A percentile compares a stretch with the other conserved stretches of the same genome.
These are phyloP conservation scores for Kodamaea alishanica DNA, from an alignment of 1,139 yeast species.

Conservation along the genomic window DNA sequence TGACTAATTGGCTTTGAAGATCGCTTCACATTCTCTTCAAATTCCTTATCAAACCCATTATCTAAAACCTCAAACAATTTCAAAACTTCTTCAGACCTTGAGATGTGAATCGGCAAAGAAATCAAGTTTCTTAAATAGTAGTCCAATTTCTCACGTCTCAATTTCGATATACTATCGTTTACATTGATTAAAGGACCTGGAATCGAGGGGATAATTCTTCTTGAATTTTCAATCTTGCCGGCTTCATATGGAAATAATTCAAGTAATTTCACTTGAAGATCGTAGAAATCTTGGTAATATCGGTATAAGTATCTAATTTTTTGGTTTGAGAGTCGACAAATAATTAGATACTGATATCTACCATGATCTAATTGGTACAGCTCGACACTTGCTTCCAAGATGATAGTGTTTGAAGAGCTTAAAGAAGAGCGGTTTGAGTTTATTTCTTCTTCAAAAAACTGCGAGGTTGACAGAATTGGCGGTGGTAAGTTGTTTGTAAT, in stretches of 20 bases:
- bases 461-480: slow-evolving; percentile 36
- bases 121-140: slow-evolving; percentile 74
- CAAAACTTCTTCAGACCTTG: slow-evolving; percentile 66
- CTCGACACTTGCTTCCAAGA: slow-evolving; percentile 71
- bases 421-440: slow-evolving; percentile 34
- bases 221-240: slow-evolving; percentile 71
- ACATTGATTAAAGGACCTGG: slow-evolving; percentile 96
- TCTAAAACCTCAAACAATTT: slow-evolving; percentile 65
- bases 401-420: slow-evolving; percentile 30
- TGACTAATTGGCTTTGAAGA: slow-evolving; percentile 40
- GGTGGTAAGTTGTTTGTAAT: slow-evolving; percentile 29
- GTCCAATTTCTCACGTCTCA: slow-evolving; percentile 81
- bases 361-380: slow-evolving; percentile 81
- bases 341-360: slow-evolving; percentile 82
- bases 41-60: slow-evolving; percentile 56
- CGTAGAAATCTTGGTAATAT: slow-evolving; percentile 94
- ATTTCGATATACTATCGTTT: slow-evolving; percentile 81
- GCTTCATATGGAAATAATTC: slow-evolving; percentile 91
- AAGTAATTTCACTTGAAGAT: slow-evolving; percentile 79
- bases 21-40: slow-evolving; percentile 18
- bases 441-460: slow-evolving; percentile 29
- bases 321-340: slow-evolving; percentile 69
- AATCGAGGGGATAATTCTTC: slow-evolving; percentile 83
- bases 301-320: slow-evolving; percentile 71
- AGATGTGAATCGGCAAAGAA: slow-evolving; percentile 71